These are phyloP conservation scores for Hebeloma cylindrosporum DNA, from an alignment of 768 basidiomycete genomes.

Conservation along the genomic window DNA sequence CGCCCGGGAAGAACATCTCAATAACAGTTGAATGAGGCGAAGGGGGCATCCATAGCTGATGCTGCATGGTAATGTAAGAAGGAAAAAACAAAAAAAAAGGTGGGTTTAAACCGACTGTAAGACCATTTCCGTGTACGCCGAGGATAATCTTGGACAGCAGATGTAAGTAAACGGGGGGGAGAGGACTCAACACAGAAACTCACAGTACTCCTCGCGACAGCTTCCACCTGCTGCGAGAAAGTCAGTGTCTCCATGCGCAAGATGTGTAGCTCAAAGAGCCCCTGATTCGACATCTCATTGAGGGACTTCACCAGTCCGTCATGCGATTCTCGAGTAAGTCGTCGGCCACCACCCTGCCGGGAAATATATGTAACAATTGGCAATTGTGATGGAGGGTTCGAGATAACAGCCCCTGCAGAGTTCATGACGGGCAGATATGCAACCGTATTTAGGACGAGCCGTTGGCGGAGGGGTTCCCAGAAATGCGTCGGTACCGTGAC, in stretches of 20 bases:
- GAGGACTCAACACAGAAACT: neutral
- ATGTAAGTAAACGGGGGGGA: neutral
- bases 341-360: conserved; percentile 46
- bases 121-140: conserved; percentile 69
- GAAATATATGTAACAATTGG: conserved; percentile 54
- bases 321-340: conserved; percentile 49
- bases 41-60: conserved; percentile 70
- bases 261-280: conserved; percentile 49
- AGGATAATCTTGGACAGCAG: conserved; percentile 46
- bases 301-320: conserved; percentile 47
- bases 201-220: conserved; percentile 63
- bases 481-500: conserved; percentile 28
- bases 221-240: conserved; percentile 60
- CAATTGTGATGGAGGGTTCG: too few species aligned
- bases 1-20: conserved; percentile 64
- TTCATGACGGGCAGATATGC: conserved; percentile 25
- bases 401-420: conserved; percentile 14
- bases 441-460: conserved; percentile 29
- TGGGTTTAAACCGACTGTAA: conserved; percentile 41
- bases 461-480: conserved; percentile 34
- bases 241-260: conserved; percentile 41
- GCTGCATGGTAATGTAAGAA: too few species aligned
- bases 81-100: neutral
- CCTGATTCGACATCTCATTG: conserved; percentile 47
- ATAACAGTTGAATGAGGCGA: conserved; percentile 63